Evolutionary conservation across 2,329 filamentous ascomycete species (phyloP).

Genomic region (Cercospora citrullina): DNA sequence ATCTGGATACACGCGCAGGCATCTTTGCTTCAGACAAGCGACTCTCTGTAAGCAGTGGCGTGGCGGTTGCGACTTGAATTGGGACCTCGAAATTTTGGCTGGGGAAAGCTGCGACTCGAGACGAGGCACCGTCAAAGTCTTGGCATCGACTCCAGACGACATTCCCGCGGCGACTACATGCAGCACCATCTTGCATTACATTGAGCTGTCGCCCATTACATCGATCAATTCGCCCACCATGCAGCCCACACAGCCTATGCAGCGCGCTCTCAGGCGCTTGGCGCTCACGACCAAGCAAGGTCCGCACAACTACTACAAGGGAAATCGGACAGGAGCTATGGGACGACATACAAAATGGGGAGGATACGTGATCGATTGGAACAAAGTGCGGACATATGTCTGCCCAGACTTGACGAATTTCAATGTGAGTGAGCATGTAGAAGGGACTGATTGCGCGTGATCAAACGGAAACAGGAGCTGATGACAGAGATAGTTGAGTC

Average conservation of each 20-base stretch:
- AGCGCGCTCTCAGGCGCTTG: slow-evolving; percentile 70
- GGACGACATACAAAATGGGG: slow-evolving; percentile 81
- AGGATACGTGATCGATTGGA: slow-evolving; percentile 79
- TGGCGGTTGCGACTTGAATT: neutral
- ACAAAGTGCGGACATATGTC: slow-evolving; percentile 87
- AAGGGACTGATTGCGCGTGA: neutral
- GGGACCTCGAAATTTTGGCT: slow-evolving; percentile 20
- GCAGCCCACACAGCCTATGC: slow-evolving; percentile 68
- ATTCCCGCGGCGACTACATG: slow-evolving; percentile 16
- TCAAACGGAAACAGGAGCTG: neutral
- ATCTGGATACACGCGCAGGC: slow-evolving; percentile 48
- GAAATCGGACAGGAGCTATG: slow-evolving; percentile 84
- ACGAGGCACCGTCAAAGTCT: slow-evolving; percentile 5
- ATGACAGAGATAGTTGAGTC: slow-evolving; percentile 64
- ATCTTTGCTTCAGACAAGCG: slow-evolving; percentile 36
- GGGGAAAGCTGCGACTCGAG: slow-evolving; percentile 9
- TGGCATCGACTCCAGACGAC: slow-evolving; percentile 3
- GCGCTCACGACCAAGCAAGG: slow-evolving; percentile 89
- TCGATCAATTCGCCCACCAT: slow-evolving; percentile 29
- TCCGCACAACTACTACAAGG: slow-evolving; percentile 95
- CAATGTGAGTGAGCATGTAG: slow-evolving; percentile 56
- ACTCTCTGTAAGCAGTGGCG: neutral
- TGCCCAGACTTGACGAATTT: slow-evolving; percentile 71
- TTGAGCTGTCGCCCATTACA: neutral
- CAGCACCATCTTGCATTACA: slow-evolving; percentile 1